A percentile compares a stretch with the other conserved stretches of the same genome.
These are phyloP conservation scores for Candida easanensis DNA, from an alignment of 805 yeast genomes.

Conservation along the genomic window DNA sequence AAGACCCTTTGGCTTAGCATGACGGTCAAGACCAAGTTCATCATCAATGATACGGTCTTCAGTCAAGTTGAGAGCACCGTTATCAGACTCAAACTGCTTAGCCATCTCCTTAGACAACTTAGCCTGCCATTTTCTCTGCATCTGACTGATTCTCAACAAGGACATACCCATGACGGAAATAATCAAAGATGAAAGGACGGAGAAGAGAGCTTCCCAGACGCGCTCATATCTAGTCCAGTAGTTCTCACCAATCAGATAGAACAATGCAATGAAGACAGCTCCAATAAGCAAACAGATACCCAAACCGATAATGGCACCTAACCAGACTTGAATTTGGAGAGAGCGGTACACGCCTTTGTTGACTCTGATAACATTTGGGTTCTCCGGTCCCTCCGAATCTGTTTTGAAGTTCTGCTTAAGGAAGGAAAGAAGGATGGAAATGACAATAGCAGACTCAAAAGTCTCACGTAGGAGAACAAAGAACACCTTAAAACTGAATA, in stretches of 20 bases:
- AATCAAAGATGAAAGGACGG: slow-evolving; percentile 71
- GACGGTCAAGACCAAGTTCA: slow-evolving; percentile 14
- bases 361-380: slow-evolving; percentile 26
- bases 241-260: slow-evolving; percentile 78
- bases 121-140: slow-evolving; percentile 80
- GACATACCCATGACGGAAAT: slow-evolving; percentile 88
- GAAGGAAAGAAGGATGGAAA: slow-evolving; percentile 89
- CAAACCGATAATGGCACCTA: slow-evolving; percentile 76
- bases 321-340: slow-evolving; percentile 71
- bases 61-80: slow-evolving; percentile 14
- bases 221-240: slow-evolving; percentile 86
- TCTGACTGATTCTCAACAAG: slow-evolving; percentile 72
- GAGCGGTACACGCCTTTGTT: slow-evolving; percentile 35
- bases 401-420: slow-evolving; percentile 78
- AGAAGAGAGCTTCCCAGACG: slow-evolving; percentile 85
- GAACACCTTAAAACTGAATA: slow-evolving; percentile 55
- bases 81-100: slow-evolving; percentile 21
- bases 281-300: slow-evolving; percentile 72
- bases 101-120: slow-evolving; percentile 66
- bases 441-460: slow-evolving; percentile 86
- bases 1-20: slow-evolving; percentile 2
- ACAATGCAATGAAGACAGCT: slow-evolving; percentile 63
- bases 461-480: slow-evolving; percentile 91
- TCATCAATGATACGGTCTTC: slow-evolving; percentile 17
- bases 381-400: slow-evolving; percentile 3